Evolutionary conservation across 495 filamentous ascomycete genomes (phyloP).

Genomic region (Neurospora tetraspora): DNA sequence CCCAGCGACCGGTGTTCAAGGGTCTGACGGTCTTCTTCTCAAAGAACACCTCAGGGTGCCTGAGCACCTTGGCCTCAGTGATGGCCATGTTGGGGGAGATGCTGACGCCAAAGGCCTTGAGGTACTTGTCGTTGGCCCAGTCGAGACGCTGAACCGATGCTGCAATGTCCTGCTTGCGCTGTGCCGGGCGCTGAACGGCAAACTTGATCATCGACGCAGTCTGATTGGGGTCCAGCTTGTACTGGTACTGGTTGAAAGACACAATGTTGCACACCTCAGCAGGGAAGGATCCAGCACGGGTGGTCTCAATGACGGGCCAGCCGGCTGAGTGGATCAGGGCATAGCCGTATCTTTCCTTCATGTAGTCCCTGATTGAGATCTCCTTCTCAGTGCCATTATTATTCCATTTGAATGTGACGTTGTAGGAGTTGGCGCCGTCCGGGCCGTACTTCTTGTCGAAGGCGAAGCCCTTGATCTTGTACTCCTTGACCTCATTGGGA

Average conservation of each 20-base stretch:
- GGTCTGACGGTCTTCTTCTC: slow-evolving; percentile 41
- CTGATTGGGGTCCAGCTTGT: slow-evolving; percentile 62
- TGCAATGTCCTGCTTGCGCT: slow-evolving; percentile 51
- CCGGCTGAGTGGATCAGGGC: slow-evolving; percentile 36
- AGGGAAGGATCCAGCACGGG: slow-evolving; percentile 56
- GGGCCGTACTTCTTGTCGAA: slow-evolving; percentile 21
- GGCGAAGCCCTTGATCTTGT: slow-evolving; percentile 52
- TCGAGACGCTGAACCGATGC: slow-evolving; percentile 55
- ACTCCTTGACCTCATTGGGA: slow-evolving; percentile 39
- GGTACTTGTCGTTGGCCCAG: slow-evolving; percentile 57
- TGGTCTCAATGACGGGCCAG: slow-evolving; percentile 63
- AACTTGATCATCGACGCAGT: slow-evolving; percentile 82
- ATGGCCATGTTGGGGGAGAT: slow-evolving; percentile 51
- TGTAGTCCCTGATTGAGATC: slow-evolving; percentile 58
- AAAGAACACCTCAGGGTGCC: slow-evolving; percentile 60
- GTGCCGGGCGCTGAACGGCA: slow-evolving; percentile 52
- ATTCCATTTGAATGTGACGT: slow-evolving; percentile 47
- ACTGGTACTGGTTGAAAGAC: slow-evolving; percentile 63
- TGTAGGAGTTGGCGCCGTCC: slow-evolving; percentile 41
- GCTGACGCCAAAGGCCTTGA: slow-evolving; percentile 57
- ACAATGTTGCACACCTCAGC: slow-evolving; percentile 56
- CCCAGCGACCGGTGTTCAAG: slow-evolving; percentile 63
- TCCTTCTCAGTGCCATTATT: slow-evolving; percentile 35
- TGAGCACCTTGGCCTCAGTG: slow-evolving; percentile 61
- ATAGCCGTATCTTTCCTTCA: slow-evolving; percentile 48